Evolutionary conservation across 2,329 filamentous ascomycete genomes (phyloP), one percentile per base, ranked within the genome.

Genomic region (Diaporthe nobilis): DNA sequence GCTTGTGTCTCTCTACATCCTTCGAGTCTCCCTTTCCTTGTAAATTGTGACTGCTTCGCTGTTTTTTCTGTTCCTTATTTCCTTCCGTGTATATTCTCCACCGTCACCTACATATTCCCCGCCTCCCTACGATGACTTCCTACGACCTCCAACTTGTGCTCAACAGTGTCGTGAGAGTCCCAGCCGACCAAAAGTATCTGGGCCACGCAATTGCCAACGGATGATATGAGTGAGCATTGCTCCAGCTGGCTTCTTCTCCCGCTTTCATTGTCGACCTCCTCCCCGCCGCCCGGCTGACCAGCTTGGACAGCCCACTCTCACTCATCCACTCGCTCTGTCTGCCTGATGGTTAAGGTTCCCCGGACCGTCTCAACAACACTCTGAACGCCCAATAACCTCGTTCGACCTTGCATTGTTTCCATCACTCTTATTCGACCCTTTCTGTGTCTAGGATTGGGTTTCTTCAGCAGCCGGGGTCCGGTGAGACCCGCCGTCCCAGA

Each of bases 161-260:
- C 73, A 75, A 71, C 70, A 77, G 70, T 71, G 68, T 75, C 75
- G 72, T 70, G 47, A 55, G 44, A 58, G 44, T 44, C 73, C 47
- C 73, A 44, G 49, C 58, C 75, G 49, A 65, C 60, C 53, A 65
- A 55, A 61, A 8, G 25, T 58, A 65, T 73, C 47, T 55, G 53
- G 63, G 44, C 47, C 28, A 57, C 31, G 20, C 73, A 25, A 34
- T 15, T 58, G 68, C 53, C 47, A 61, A 37, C 63, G 53, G 63
- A 73, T 75, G 31, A 65, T 51, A 7, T 60, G 31, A 68, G 47
- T 39, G 61, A 58, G 51, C 37, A 25, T 17, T 20, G 31, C 15
- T 57, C 20, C 61, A 71, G 61, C 34, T 65, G 73, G 20, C 9
- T 9, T 73, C 39, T 49, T n/a, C 37, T 60, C 42, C 51, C 53